Base-by-base conservation (phyloP, 2,329 filamentous ascomycete species). In the Sordariomycetes sp. region DNA sequence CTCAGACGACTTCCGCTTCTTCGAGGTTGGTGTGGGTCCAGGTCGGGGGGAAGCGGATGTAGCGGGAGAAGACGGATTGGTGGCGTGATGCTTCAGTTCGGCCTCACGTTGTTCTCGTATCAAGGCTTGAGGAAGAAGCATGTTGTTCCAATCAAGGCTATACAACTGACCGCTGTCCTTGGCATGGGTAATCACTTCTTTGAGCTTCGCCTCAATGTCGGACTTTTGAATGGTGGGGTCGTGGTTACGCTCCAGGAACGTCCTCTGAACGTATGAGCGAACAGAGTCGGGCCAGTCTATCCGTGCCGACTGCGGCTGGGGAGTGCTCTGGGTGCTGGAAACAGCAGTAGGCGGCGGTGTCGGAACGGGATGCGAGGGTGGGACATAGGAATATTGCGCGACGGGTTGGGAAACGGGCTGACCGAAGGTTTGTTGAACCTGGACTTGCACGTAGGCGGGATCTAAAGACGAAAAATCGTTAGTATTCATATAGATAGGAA, bases 171-270 rank as follows among this genome's bases (percentile, higher is more conserved):
- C 81, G 63, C 74, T 80, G 64, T 92, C 86, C 62, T 89, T 90
- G 61, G 89, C 89, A 57, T 84, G 78, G 60, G 86, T 89, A 68
- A 99, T 96, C 63, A 90, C 86, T 60, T 85, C 75, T 71, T 92
- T 96, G 61, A 99, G 76, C 67, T 90, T 95, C 60, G 77, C 76
- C 69, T 96, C 87, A 77, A 96, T 86, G 58, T 95, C 90, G 56
- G 77, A 65, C 56, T 80, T 79, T 55, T 74, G 69, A 52, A 91
- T 80, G 45, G 80, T 78, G 5, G 78, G 65, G 61, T 87, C 78
- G 62, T 84, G 75, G 67, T 90, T 88, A 59, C 84, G 80, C 28
- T 83, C 80, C 55, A 88, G 83, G 68, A 97, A 97, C 28, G 90
- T 91, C 66, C 90, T 85, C 65, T 90, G 86, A 35, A 97, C 92